Evolutionary conservation across 139 green algal genomes (phyloP), one percentile per base, ranked within the genome.

Genomic region (Chlorella sp.): DNA sequence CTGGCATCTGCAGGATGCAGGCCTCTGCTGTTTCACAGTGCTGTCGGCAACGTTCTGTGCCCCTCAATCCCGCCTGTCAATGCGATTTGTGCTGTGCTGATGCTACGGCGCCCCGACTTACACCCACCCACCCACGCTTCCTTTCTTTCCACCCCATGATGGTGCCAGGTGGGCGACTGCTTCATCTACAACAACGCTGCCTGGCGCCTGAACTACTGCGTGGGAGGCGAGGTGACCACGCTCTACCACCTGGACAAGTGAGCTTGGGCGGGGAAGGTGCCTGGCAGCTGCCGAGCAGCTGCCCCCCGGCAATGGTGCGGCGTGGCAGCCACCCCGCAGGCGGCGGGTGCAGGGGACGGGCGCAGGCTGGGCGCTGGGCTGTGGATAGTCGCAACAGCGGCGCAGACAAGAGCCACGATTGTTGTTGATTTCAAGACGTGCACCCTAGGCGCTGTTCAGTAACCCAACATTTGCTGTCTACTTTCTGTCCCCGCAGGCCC

Each of bases 171-270:
- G 14, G 98, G 98, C 53, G 98, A 99, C 93, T 99, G 98, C 95
- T 99, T 99, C 90, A 97, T 99, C 42, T 99, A 99, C 96, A 99
- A 97, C 94, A 99, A 99, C 93, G 93, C 95, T 0, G 94, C 96
- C 0, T 99, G 96, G 98, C 95, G 98, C n/a, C 95, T 99, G 79
- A 99, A 99, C 94, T 99, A 99, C 91, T 98, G 94, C 83, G 97
- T 99, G 37, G 98, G 98, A 75, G 97, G 98, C 9, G 98, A 99
- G 94, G 91, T 98, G n/a, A 99, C 97, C 81, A 99, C 98, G 7
- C 95, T 99, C 89, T 97, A 95, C 91, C 98, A 99, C 92, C 91
- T 99, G 83, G 98, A 99, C 94, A 86, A 86, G 87, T 90, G 87
- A 81, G 87, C 14, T 3, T 34, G 57, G 37, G n/a, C n/a, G n/a